These are phyloP conservation scores for Westerdykella ornata DNA, from an alignment of 2,329 filamentous ascomycete species.

Conservation along the genomic window DNA sequence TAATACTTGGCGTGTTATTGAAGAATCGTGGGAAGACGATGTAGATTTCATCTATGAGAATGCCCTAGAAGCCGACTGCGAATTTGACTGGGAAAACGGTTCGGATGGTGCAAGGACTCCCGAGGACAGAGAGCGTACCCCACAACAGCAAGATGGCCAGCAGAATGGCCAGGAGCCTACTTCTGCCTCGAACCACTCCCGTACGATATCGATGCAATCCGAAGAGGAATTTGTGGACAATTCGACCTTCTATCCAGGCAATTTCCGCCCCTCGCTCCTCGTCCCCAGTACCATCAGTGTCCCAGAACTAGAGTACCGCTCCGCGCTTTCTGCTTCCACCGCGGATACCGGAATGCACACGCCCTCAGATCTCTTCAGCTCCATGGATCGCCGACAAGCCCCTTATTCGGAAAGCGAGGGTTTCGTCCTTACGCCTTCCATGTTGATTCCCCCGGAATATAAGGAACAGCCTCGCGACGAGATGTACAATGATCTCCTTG, in stretches of 20 bases:
- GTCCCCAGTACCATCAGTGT: conserved; percentile 24
- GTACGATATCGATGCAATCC: conserved; percentile 1
- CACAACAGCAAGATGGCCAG: conserved; percentile 9
- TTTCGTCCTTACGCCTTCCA: conserved; percentile 36
- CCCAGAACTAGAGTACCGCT: conserved; percentile 31
- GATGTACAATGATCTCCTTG: conserved; percentile 34
- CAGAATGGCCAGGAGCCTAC: conserved; percentile 6
- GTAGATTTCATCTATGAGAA: conserved; percentile 58
- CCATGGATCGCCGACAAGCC: conserved; percentile 2
- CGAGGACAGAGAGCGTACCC: conserved; percentile 33
- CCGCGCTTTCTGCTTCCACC: conserved; percentile 32
- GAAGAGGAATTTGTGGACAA: conserved; percentile 7
- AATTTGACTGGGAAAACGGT: conserved; percentile 51
- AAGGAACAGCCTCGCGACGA: conserved; percentile 31
- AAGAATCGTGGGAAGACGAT: conserved; percentile 54
- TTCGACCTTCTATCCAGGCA: conserved; percentile 13
- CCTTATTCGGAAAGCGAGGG: conserved; percentile 18
- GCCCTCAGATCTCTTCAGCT: conserved; percentile 20
- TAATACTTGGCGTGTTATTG: conserved; percentile 32
- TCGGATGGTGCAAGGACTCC: conserved; percentile 19
- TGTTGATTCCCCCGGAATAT: conserved; percentile 31
- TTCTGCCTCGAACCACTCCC: conserved; percentile 4
- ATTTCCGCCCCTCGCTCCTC: conserved; percentile 23
- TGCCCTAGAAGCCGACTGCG: conserved; percentile 53
- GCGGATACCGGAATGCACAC: conserved; percentile 22